Base-by-base conservation (phyloP, 225 moss, liverwort and hornwort species). In the Anthoceros angustus region DNA sequence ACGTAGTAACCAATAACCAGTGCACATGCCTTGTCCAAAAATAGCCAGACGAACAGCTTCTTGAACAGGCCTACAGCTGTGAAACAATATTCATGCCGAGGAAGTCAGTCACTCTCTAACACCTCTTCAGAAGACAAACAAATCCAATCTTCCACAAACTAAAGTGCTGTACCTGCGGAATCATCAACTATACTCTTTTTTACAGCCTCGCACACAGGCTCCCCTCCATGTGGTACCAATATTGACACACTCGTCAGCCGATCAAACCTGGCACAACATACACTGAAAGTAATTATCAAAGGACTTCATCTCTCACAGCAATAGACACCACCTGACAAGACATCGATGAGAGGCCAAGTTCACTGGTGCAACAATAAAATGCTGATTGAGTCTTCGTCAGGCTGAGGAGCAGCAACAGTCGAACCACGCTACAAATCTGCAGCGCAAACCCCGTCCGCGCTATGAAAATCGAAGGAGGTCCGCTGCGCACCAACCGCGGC, bases 11-110 rank as follows among this genome's bases (percentile, higher is more conserved):
- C n/a, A n/a, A n/a, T n/a, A 89, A 72, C 79, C 83, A 55, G 87
- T 87, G 9, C 65, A 73, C 24, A 43, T 11, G 0, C 64, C 71
- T 89, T 93, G 48, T 85, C 87, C 21, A 2, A 60, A 39, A 93
- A 83, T 64, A 93, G 89, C 92, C 89, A 93, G 0, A 87, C 69
- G 12, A 89, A 93, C 0, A 89, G 73, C 70, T 60, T 89, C 7
- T 20, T 5, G n/a, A n/a, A n/a, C n/a, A n/a, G n/a, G n/a, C n/a
- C n/a, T n/a, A n/a, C n/a, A n/a, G n/a, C n/a, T n/a, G n/a, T n/a
- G 16, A 5, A 50, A 20, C 10, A 50, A 11, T 20, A 50, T n/a
- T n/a, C n/a, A n/a, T n/a, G n/a, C 49, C 15, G 49, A 11, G 14
- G 16, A 50, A 50, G 49, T 50, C 15, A 16, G 20, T 4, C 6